Evolutionary conservation across 805 yeast genomes (phyloP).

Genomic region (Yamadazyma ubonensis): DNA sequence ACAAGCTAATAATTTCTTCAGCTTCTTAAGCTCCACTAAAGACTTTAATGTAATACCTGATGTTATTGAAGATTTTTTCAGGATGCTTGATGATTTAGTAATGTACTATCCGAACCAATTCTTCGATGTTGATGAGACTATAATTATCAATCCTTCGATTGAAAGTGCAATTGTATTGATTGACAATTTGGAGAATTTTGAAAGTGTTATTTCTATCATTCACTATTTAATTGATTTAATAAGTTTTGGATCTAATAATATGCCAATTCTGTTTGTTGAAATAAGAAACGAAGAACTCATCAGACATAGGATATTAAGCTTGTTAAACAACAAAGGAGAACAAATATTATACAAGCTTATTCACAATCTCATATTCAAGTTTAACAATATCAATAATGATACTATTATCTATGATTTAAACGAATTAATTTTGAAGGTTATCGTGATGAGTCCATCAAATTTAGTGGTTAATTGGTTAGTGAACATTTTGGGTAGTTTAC

Average conservation of each 20-base stretch:
- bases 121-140: slow-evolving; percentile 34
- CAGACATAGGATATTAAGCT: slow-evolving; percentile 45
- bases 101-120: slow-evolving; percentile 68
- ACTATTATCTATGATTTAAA: slow-evolving; percentile 74
- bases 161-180: slow-evolving; percentile 59
- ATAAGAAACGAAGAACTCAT: slow-evolving; percentile 54
- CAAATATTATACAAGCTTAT: slow-evolving; percentile 53
- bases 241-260: slow-evolving; percentile 78
- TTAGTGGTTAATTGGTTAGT: slow-evolving; percentile 59
- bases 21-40: slow-evolving; percentile 18
- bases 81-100: slow-evolving; percentile 73
- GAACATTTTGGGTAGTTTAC: slow-evolving; percentile 54
- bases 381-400: slow-evolving; percentile 43
- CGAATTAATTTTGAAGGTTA: slow-evolving; percentile 65
- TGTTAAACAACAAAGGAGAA: slow-evolving; percentile 57
- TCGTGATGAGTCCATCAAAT: slow-evolving; percentile 49
- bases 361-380: slow-evolving; percentile 66
- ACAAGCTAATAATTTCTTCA: slow-evolving; percentile 61
- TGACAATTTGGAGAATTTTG: slow-evolving; percentile 57
- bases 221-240: slow-evolving; percentile 79
- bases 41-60: slow-evolving; percentile 54
- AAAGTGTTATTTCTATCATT: slow-evolving; percentile 65
- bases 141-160: slow-evolving; percentile 49
- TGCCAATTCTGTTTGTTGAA: slow-evolving; percentile 71
- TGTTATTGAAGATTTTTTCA: slow-evolving; percentile 80